Base-by-base conservation (phyloP, 139 green algal genomes). In the Tetradesmus lagerheimii region DNA sequence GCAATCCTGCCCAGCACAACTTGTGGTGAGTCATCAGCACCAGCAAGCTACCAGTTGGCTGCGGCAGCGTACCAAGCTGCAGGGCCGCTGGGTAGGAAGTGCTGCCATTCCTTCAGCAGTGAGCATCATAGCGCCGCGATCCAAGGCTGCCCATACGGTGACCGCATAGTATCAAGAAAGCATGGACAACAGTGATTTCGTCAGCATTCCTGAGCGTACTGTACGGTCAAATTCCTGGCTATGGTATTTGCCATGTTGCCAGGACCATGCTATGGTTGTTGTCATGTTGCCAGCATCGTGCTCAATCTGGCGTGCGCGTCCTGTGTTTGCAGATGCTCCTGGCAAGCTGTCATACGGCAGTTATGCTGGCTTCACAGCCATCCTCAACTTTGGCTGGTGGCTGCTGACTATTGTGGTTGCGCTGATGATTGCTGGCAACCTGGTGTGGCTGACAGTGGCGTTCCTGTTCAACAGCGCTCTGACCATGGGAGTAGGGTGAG, bases 341-440 rank as follows among this genome's bases (percentile, higher is more conserved):
- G 53, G 87, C 53, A 86, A 87, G 34, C 16, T 91, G 53, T 91
- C 87, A 1, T 91, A 91, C 23, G 77, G 87, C 38, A 47, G 39
- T 18, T 91, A 91, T 81, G 87, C 87, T 64, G 79, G 76, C 79
- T 23, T 91, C 27, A 80, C 85, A 0, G 53, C 53, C 27, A 34
- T 86, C 27, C 53, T 91, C 38, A 91, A 85, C 87, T 91, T 91
- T 53, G 53, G 23, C 0, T 66, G 62, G 53, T 91, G 87, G 87
- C 53, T 91, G 53, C 39, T 91, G 31, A 81, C 87, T 29, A 45
- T 91, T 29, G 37, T 45, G 27, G 79, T 86, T n/a, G 39, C 57
- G 0, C 53, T 91, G 38, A 12, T 87, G 45, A 66, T 91, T n/a
- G 87, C 87, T 12, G 78, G 1, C 29, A 74, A 81, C 38, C 57